Percentiles rank a stretch among this genome's conserved stretches.
Conservation (phyloP, 257 asterid species). For the Solanum acaule region DNA sequence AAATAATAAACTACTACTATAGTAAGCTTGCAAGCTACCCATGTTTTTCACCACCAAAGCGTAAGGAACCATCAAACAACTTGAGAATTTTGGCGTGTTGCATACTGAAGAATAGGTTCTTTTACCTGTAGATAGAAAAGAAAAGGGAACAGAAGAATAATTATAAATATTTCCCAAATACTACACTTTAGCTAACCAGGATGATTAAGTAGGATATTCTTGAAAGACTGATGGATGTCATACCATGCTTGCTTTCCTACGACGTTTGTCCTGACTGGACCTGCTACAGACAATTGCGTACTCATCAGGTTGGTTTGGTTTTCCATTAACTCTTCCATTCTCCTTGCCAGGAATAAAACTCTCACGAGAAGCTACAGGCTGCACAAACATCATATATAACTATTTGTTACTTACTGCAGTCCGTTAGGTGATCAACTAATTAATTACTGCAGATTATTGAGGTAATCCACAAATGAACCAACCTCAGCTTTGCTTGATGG, state of each 20-base stretch:
- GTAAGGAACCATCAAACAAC: slow-evolving; percentile 23
- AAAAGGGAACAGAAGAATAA: not conserved
- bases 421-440: not conserved
- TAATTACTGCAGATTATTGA: not conserved
- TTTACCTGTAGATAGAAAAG: slow-evolving; percentile 40
- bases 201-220: not conserved
- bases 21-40: not conserved
- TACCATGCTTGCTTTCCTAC: slow-evolving; percentile 89
- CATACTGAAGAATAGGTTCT: slow-evolving; percentile 69
- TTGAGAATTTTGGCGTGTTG: slow-evolving; percentile 66
- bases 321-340: slow-evolving; percentile 28
- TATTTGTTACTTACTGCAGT: not conserved
- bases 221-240: slow-evolving; percentile 1
- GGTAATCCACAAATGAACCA: not conserved
- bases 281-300: slow-evolving; percentile 36
- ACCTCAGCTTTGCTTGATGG: slow-evolving; percentile 80
- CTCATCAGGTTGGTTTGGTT: slow-evolving; percentile 17
- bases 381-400: slow-evolving; percentile 11
- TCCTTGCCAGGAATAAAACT: slow-evolving; percentile 59
- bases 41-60: not conserved
- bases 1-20: not conserved
- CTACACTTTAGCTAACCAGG: not conserved
- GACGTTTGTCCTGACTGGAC: slow-evolving; percentile 57
- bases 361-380: slow-evolving; percentile 79
- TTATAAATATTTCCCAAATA: not conserved